phyloP scores from a whole-genome alignment of 1,284 basidiomycete genomes.

The Ganoderma meredithae region DNA sequence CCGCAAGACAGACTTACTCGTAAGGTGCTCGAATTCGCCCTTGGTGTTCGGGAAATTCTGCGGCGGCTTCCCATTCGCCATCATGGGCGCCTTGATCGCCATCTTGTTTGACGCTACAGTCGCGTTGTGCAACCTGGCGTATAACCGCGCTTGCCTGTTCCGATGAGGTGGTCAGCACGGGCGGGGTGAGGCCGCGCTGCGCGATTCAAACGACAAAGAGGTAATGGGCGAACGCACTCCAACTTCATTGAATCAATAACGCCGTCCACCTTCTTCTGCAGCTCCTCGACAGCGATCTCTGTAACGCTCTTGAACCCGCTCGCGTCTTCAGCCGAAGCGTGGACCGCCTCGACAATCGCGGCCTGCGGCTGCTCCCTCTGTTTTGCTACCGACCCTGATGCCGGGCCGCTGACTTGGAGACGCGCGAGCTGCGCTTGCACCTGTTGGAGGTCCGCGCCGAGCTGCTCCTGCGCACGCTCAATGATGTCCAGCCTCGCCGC shows the following conservation, averaged over 20 bases:
- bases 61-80: constrained; percentile 45
- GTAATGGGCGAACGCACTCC: constrained; percentile 40
- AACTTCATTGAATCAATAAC: constrained; percentile 42
- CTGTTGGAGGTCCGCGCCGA: constrained; percentile 39
- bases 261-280: constrained; percentile 44
- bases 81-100: constrained; percentile 41
- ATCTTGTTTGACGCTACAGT: constrained; percentile 42
- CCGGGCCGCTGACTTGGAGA: constrained; percentile 9
- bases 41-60: constrained; percentile 47
- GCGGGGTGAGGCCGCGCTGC: background rate
- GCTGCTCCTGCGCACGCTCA: constrained; percentile 40
- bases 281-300: constrained; percentile 38
- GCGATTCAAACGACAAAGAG: background rate
- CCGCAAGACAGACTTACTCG: constrained; percentile 40
- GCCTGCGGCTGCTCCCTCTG: constrained; percentile 23
- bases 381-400: constrained; percentile 2
- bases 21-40: constrained; percentile 51
- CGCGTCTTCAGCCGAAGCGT: constrained; percentile 14
- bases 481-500: constrained; percentile 40
- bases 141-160: constrained; percentile 46
- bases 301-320: constrained; percentile 27
- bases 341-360: constrained; percentile 25
- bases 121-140: constrained; percentile 46
- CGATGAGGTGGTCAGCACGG: background rate
- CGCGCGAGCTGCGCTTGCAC: constrained; percentile 37